Evolutionary conservation across 2,329 filamentous ascomycete genomes (phyloP).

Genomic region (Paecilomyces sp.): DNA sequence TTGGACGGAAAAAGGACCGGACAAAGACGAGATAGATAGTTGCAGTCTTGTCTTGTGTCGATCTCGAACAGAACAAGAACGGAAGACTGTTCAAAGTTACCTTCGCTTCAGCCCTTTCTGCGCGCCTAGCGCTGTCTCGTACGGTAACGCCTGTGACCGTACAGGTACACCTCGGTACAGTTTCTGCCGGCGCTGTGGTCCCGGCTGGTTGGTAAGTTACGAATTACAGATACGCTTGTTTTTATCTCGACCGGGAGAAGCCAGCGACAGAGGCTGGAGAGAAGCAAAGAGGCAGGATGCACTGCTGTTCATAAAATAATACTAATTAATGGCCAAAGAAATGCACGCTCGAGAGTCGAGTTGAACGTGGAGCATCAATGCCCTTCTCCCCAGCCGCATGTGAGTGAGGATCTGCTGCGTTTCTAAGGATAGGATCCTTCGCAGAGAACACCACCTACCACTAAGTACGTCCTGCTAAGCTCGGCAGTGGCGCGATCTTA

Average conservation of each 20-base stretch:
- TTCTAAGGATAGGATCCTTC: not conserved
- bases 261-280: not conserved
- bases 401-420: not conserved
- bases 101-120: not conserved
- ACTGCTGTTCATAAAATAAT: too few species aligned
- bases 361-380: not conserved
- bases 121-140: not conserved
- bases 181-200: not conserved
- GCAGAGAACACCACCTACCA: not conserved
- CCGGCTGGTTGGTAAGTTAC: not conserved
- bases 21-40: not conserved
- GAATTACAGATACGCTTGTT: not conserved
- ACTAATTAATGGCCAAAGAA: too few species aligned
- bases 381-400: not conserved
- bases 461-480: not conserved
- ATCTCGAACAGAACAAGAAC: not conserved
- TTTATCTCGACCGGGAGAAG: not conserved
- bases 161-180: not conserved
- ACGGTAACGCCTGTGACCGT: not conserved
- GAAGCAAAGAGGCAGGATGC: too few species aligned
- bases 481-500: slow-evolving; percentile 1
- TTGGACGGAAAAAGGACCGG: not conserved
- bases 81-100: not conserved
- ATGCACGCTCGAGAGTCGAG: not conserved
- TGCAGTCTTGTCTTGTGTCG: not conserved